These are phyloP conservation scores for Citrullus amarus DNA, from an alignment of 306 rosid species.

Conservation along the genomic window DNA sequence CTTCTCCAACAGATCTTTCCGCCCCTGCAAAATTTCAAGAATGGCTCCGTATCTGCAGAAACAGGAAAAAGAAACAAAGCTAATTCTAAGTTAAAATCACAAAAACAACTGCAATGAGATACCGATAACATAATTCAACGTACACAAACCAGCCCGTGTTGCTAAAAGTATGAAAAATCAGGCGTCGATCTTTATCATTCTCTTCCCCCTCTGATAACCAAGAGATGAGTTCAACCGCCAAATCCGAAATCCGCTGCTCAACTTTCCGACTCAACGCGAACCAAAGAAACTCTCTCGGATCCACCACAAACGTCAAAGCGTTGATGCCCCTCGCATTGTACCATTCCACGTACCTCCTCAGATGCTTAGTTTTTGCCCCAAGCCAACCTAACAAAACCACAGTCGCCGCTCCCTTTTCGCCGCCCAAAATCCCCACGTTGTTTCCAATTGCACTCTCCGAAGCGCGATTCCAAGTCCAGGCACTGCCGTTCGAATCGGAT, in stretches of 20 bases:
- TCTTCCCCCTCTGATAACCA: constrained; percentile 46
- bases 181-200: constrained; percentile 45
- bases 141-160: constrained; percentile 96
- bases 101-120: not conserved
- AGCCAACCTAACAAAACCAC: constrained; percentile 90
- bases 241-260: constrained; percentile 30
- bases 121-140: constrained; percentile 11
- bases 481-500: constrained; percentile 17
- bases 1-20: constrained; percentile 44
- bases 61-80: constrained; percentile 5
- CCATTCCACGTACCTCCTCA: constrained; percentile 77
- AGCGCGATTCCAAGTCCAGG: constrained; percentile 36
- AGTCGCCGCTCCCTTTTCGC: constrained; percentile 18
- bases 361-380: constrained; percentile 60
- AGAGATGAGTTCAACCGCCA: constrained; percentile 38
- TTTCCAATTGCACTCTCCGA: constrained; percentile 15
- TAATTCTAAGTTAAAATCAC: not conserved
- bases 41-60: constrained; percentile 60
- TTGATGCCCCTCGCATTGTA: constrained; percentile 59
- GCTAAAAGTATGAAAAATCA: constrained; percentile 83
- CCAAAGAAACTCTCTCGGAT: constrained; percentile 36
- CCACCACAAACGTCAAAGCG: constrained; percentile 60
- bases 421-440: constrained; percentile 11
- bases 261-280: constrained; percentile 43
- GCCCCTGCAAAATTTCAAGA: constrained; percentile 35